phyloP scores from a whole-genome alignment of 2,329 filamentous ascomycete genomes.

The Fusarium sulawesiense region DNA sequence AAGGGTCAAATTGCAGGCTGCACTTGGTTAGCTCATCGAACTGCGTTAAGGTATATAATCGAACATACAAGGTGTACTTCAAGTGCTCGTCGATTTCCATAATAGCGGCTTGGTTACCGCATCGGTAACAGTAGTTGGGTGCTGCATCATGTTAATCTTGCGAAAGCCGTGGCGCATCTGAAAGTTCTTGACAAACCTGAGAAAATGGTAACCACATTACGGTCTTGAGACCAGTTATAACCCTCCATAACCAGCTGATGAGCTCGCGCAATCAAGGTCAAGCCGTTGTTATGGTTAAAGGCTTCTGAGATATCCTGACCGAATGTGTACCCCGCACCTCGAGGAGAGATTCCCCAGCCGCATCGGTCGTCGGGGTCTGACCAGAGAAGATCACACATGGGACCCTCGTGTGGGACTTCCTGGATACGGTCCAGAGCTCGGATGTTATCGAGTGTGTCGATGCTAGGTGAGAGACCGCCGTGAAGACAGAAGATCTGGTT shows the following conservation, averaged over 20 bases:
- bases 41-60: no score
- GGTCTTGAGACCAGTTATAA: conserved; percentile 99
- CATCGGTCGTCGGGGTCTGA: conserved; percentile 97
- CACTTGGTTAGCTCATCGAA: conserved; percentile 43
- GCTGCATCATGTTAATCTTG: conserved; percentile 57
- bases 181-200: conserved; percentile 70
- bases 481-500: conserved; percentile 99
- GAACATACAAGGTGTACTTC: conserved; percentile 97
- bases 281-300: conserved; percentile 98
- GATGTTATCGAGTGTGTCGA: conserved; percentile 96
- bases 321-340: conserved; percentile 94
- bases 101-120: conserved; percentile 99
- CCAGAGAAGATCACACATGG: conserved; percentile 98
- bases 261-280: conserved; percentile 94
- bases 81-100: conserved; percentile 99
- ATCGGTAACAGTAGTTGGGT: conserved; percentile 97
- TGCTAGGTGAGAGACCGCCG: conserved; percentile 94
- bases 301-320: conserved; percentile 98
- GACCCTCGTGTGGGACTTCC: conserved; percentile 97
- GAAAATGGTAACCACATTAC: conserved; percentile 99
- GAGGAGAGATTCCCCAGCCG: conserved; percentile 94
- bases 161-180: background rate
- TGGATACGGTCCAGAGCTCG: conserved; percentile 94
- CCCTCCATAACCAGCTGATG: conserved; percentile 99
- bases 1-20: conserved; percentile 99